Percentiles rank a stretch among this genome's conserved stretches.
Conservation (phyloP, 805 yeast genomes). For the Clavispora vitiphila region DNA sequence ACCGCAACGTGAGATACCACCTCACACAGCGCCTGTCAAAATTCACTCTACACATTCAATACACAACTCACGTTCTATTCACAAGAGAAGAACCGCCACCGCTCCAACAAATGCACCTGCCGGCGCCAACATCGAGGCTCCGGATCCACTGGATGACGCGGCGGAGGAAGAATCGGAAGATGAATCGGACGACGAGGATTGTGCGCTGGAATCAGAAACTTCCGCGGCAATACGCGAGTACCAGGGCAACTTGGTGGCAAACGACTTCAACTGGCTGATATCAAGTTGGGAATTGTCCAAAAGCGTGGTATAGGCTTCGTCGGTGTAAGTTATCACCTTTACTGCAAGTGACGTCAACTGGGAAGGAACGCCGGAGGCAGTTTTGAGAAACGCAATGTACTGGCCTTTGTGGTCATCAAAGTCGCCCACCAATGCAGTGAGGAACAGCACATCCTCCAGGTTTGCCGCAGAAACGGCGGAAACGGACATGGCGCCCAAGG, state of each 20-base stretch:
- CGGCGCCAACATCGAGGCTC: conserved; percentile 15
- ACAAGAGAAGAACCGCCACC: conserved; percentile 30
- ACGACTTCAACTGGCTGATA: conserved; percentile 21
- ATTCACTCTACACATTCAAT: conserved; percentile 1
- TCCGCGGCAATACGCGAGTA: conserved; percentile 19
- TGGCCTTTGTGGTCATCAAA: conserved; percentile 24
- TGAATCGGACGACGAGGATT: not conserved
- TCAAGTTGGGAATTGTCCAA: conserved; percentile 15
- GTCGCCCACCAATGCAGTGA: conserved; percentile 36
- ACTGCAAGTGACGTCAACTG: conserved; percentile 27
- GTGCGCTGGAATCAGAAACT: conserved; percentile 1
- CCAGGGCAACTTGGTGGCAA: conserved; percentile 34
- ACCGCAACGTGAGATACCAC: too few species aligned
- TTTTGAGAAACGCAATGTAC: conserved; percentile 27
- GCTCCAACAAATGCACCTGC: conserved; percentile 32
- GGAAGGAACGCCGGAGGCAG: conserved; percentile 24
- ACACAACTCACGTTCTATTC: conserved; percentile 3
- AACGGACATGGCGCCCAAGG: conserved; percentile 5
- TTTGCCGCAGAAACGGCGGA: conserved; percentile 6
- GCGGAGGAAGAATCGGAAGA: too few species aligned
- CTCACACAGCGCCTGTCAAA: too few species aligned
- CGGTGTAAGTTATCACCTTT: conserved; percentile 36
- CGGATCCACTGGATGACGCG: not conserved
- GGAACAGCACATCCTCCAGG: conserved; percentile 14
- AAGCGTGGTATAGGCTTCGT: conserved; percentile 42